phyloP scores from a whole-genome alignment of 768 basidiomycete genomes.

The Clitopilus hobsonii region DNA sequence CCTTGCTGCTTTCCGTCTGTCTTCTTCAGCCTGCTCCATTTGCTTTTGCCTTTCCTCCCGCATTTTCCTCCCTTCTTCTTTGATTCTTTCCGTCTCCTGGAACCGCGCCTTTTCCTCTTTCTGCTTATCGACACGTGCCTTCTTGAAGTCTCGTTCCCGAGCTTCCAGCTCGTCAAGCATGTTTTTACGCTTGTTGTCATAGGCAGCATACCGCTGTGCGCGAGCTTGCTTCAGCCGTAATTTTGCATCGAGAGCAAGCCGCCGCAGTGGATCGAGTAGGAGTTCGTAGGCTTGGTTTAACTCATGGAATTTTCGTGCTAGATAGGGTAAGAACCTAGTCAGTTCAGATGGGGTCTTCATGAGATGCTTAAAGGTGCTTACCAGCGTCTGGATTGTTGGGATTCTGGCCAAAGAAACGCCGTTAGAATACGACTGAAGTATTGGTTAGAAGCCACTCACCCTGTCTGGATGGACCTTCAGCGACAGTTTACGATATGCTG shows the following conservation, averaged over 20 bases:
- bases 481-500: constrained; percentile 74
- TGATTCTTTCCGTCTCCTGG: constrained; percentile 66
- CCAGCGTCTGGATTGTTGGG: constrained; percentile 79
- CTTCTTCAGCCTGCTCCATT: constrained; percentile 38
- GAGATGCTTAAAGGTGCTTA: constrained; percentile 16
- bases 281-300: constrained; percentile 79
- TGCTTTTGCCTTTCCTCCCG: constrained; percentile 64
- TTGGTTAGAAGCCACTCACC: constrained; percentile 34
- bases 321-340: neutral
- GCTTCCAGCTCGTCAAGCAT: constrained; percentile 78
- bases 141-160: constrained; percentile 74
- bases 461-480: constrained; percentile 87
- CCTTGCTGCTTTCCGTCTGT: constrained; percentile 25
- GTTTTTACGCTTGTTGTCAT: constrained; percentile 68
- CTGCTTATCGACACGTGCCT: constrained; percentile 56
- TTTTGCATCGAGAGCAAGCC: constrained; percentile 77
- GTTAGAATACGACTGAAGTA: neutral
- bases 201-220: constrained; percentile 63
- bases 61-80: constrained; percentile 66
- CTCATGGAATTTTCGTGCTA: constrained; percentile 79
- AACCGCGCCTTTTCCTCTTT: constrained; percentile 49
- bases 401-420: constrained; percentile 41
- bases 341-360: neutral
- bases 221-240: constrained; percentile 66
- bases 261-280: constrained; percentile 73